Conservation (phyloP, 352 stramenopile species). For the Globisporangium megalacanthum region DNA sequence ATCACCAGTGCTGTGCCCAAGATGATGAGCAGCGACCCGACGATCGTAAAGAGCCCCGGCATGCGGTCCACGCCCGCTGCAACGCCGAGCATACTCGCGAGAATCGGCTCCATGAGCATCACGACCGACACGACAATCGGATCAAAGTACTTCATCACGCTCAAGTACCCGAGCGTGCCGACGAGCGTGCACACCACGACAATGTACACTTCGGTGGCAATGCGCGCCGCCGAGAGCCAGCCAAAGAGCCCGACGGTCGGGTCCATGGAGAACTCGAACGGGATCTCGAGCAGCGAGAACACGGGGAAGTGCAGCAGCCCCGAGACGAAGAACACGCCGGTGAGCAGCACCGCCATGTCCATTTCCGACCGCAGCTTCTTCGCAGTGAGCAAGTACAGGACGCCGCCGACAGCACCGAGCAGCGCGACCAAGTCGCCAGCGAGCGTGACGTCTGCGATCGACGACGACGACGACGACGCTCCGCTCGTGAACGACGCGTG, state of each 20-base stretch:
- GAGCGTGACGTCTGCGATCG: constrained; percentile 13
- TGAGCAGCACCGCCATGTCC: constrained; percentile 27
- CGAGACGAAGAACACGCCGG: constrained; percentile 49
- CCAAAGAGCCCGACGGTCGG: constrained; percentile 74
- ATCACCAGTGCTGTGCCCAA: constrained; percentile 77
- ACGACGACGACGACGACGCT: not conserved
- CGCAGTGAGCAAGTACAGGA: constrained; percentile 70
- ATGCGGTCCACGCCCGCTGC: constrained; percentile 65
- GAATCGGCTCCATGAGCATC: constrained; percentile 83
- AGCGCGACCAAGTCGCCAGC: constrained; percentile 52
- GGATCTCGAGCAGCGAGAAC: constrained; percentile 6
- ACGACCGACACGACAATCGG: constrained; percentile 87
- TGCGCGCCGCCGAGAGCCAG: constrained; percentile 61
- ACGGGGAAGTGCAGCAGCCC: constrained; percentile 7
- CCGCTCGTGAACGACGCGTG: not conserved
- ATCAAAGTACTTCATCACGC: constrained; percentile 92
- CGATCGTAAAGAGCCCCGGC: constrained; percentile 61
- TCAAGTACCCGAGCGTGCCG: constrained; percentile 88
- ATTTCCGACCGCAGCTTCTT: constrained; percentile 73
- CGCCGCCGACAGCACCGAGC: constrained; percentile 55
- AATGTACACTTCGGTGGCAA: constrained; percentile 77
- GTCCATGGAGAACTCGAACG: constrained; percentile 38
- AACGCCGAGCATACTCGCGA: constrained; percentile 75
- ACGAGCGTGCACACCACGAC: constrained; percentile 85
- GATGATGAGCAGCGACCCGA: constrained; percentile 71